A percentile compares a stretch with the other conserved stretches of the same genome.
Evolutionary conservation across 1,139 yeast species (phyloP).

Genomic region (Hyphopichia khmerensis): DNA sequence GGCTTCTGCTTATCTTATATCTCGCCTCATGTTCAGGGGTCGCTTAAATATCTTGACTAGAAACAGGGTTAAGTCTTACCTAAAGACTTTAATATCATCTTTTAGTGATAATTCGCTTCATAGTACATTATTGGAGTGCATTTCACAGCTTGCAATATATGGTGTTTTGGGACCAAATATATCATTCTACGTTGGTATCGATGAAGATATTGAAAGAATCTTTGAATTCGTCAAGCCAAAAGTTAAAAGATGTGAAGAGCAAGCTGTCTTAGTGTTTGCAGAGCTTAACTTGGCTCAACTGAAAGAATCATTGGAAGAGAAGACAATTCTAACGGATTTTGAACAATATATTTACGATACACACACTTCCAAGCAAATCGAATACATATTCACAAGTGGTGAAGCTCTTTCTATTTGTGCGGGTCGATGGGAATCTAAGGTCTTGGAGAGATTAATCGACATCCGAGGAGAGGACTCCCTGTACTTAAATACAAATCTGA

Average conservation of each 20-base stretch:
- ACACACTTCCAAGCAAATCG: constrained; percentile 68
- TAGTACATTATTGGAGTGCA: constrained; percentile 40
- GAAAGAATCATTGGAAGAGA: constrained; percentile 9
- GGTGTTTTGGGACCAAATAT: constrained; percentile 50
- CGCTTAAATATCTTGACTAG: constrained; percentile 18
- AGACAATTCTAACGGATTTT: constrained; percentile 25
- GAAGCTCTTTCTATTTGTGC: constrained; percentile 76
- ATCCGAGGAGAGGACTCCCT: constrained; percentile 31
- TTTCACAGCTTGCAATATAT: constrained; percentile 59
- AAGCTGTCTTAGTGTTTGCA: constrained; percentile 56
- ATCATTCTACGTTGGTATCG: constrained; percentile 6
- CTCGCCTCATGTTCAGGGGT: constrained; percentile 48
- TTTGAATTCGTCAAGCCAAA: constrained; percentile 34
- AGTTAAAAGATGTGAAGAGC: constrained; percentile 61
- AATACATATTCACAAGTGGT: constrained; percentile 74
- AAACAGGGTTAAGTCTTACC: neutral
- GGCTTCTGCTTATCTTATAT: constrained; percentile 47
- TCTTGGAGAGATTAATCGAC: constrained; percentile 52
- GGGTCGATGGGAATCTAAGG: constrained; percentile 73
- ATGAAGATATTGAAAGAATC: constrained; percentile 18
- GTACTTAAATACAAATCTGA: constrained; percentile 17
- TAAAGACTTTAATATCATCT: neutral
- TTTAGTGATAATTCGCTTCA: constrained; percentile 20
- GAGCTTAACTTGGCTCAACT: constrained; percentile 47
- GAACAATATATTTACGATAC: constrained; percentile 55